Evolutionary conservation across 345 rosid species (phyloP).

Genomic region (Euclidium syriacum): DNA sequence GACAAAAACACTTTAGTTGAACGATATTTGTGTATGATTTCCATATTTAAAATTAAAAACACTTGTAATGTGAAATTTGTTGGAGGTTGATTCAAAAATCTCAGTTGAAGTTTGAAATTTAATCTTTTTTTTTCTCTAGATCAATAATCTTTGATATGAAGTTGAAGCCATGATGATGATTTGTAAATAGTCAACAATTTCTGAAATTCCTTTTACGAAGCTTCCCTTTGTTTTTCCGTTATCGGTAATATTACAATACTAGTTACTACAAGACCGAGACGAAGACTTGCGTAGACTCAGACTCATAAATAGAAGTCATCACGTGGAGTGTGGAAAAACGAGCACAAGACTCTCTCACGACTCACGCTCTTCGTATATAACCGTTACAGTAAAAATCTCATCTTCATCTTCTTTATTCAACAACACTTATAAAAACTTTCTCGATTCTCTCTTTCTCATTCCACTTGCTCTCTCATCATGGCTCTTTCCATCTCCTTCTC

Average conservation of each 20-base stretch:
- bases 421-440: background rate
- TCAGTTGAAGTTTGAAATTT: too few species aligned
- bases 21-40: background rate
- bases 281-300: background rate
- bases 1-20: background rate
- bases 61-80: background rate
- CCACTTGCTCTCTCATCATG: background rate
- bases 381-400: conserved; percentile 14
- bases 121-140: too few species aligned
- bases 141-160: too few species aligned
- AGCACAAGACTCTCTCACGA: too few species aligned
- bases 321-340: conserved; percentile 22
- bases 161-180: too few species aligned
- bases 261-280: background rate
- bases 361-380: too few species aligned
- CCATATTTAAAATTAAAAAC: too few species aligned
- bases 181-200: background rate
- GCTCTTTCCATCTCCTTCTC: conserved; percentile 28
- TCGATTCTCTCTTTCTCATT: background rate
- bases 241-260: background rate
- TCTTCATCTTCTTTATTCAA: background rate
- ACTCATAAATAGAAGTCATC: background rate
- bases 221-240: background rate
- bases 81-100: too few species aligned
- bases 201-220: background rate